These are phyloP conservation scores for Suaeda aralocaspica DNA, from an alignment of 148 eudicot species.

Conservation along the genomic window DNA sequence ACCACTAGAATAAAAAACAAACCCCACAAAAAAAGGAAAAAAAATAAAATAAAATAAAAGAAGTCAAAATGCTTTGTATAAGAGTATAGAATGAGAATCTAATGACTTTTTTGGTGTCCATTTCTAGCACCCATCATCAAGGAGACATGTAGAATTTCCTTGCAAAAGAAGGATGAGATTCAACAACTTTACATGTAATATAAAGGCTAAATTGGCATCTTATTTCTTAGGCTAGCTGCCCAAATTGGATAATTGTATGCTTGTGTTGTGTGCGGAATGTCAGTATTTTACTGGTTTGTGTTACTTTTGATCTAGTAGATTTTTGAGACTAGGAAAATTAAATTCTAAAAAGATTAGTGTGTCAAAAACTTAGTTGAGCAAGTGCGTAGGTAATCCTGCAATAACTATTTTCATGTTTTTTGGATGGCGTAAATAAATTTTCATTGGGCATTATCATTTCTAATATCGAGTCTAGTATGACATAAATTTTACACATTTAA, in stretches of 20 bases:
- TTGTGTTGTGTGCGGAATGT: neutral
- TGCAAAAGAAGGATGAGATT: neutral
- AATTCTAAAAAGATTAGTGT: no score
- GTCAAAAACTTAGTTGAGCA: no score
- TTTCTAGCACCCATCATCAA: constrained; percentile 17
- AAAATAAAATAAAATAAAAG: neutral
- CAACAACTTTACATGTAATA: neutral
- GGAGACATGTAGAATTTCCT: constrained; percentile 19
- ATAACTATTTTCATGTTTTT: no score
- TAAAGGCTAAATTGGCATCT: constrained; percentile 10
- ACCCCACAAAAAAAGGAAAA: neutral
- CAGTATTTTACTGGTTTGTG: neutral
- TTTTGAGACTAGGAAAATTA: no score
- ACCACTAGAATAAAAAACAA: neutral
- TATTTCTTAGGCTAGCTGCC: neutral
- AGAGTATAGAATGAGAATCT: neutral
- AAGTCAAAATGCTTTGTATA: constrained; percentile 1
- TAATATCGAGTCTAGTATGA: no score
- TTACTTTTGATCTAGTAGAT: no score
- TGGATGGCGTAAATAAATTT: no score
- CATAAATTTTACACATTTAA: no score
- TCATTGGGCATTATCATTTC: no score
- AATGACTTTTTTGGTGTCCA: neutral
- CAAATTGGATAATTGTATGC: neutral
- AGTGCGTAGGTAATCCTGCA: no score